Evolutionary conservation across 2,329 filamentous ascomycete species (phyloP), one percentile per base, ranked within the genome.

Genomic region (Phaeosphaeria sp.): DNA sequence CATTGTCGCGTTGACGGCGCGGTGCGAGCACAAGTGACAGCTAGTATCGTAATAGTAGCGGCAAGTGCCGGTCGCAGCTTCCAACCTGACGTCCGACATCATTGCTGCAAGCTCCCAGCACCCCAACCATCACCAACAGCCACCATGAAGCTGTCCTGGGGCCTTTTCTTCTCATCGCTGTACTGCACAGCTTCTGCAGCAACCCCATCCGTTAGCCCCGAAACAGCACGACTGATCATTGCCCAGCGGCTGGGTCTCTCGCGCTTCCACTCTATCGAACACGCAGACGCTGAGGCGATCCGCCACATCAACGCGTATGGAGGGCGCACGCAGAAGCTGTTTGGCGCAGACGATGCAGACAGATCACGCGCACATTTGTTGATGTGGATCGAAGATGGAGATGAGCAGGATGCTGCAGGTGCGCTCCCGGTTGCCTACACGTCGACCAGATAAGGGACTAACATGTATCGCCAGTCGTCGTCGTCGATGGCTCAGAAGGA

Each of bases 221-320:
- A 79, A 54, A 78, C 79, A 41, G 81, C 83, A 63, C 77, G 82
- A 68, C 70, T 84, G 56, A 78, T 84, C 49, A 67, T 85, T 58
- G 82, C 83, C 50, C 80, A 83, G 69, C 74, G 82, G 65, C 77
- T 83, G 23, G 82, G 82, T 18, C 73, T 84, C 33, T 80, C 82
- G 52, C 76, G 79, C 53, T 84, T 79, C 71, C 82, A 84, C 63
- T 69, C 73, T 22, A 69, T 82, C 48, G 73, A 78, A 56, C 63
- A 78, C 57, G 63, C 73, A 25, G 74, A 75, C 49, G 74, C 79
- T 11, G 74, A 79, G 10, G 73, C 73, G n/a, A 67, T 85, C 50
- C 64, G 76, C 36, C 77, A 79, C 48, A 77, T 85, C 61, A 83
- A 83, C 69, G 71, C 72, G 30, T 82, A 77, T 65, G 81, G 82